Percentiles rank a stretch among this genome's conserved stretches.
These are phyloP conservation scores for Citrus australasica DNA, from an alignment of 345 rosid species.

Conservation along the genomic window DNA sequence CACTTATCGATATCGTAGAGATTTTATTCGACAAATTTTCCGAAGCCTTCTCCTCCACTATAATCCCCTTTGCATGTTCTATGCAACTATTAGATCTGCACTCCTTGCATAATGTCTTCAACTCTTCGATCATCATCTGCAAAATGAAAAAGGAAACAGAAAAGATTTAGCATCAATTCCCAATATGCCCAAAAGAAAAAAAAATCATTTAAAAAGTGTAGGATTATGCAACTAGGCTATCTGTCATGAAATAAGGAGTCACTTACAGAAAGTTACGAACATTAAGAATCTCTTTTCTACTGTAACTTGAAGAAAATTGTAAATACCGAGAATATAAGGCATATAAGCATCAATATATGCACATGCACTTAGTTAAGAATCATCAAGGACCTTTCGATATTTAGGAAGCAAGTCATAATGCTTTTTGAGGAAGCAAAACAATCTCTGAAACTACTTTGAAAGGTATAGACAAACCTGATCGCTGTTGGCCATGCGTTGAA, in stretches of 20 bases:
- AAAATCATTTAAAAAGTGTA: neutral
- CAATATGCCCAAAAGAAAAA: neutral
- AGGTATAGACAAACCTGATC: slow-evolving; percentile 49
- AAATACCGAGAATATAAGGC: neutral
- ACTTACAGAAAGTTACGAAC: neutral
- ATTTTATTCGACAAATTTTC: slow-evolving; percentile 76
- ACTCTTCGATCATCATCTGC: slow-evolving; percentile 55
- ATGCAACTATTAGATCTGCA: slow-evolving; percentile 86
- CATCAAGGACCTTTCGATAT: neutral
- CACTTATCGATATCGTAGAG: slow-evolving; percentile 62
- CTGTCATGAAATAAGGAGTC: neutral
- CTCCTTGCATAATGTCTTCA: slow-evolving; percentile 58
- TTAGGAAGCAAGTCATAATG: neutral
- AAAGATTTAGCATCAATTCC: neutral
- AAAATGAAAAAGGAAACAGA: neutral
- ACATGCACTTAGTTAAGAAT: neutral
- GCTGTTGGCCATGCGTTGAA: slow-evolving; percentile 28
- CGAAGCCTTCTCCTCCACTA: slow-evolving; percentile 75
- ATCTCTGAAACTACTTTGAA: neutral
- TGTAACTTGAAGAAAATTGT: neutral
- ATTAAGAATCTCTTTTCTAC: neutral
- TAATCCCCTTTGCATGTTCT: slow-evolving; percentile 86
- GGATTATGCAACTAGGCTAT: neutral
- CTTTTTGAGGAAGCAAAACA: neutral
- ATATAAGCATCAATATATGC: neutral